A percentile compares a stretch with the other conserved stretches of the same genome.
Conservation (phyloP, 495 filamentous ascomycete genomes). For the Penicillium pulvis region DNA sequence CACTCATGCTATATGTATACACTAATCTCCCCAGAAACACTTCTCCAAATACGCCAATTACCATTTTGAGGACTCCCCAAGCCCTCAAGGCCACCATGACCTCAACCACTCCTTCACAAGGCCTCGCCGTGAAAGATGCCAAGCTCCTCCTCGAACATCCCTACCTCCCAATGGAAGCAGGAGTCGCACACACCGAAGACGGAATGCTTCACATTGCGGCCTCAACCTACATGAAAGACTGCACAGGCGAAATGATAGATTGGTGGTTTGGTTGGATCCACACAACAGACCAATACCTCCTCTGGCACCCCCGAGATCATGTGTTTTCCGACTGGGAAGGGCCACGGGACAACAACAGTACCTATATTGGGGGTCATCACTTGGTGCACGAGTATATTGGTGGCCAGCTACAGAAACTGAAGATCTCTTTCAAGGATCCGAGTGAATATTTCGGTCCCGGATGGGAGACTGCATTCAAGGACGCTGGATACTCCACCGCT, state of each 20-base stretch:
- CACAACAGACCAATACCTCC: conserved; percentile 9
- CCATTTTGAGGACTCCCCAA: too few species aligned
- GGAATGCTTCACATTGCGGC: conserved; percentile 6
- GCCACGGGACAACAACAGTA: conserved; percentile 9
- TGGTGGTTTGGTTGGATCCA: conserved; percentile 15
- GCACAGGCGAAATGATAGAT: conserved; percentile 4
- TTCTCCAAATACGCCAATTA: neutral
- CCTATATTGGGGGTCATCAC: conserved; percentile 12
- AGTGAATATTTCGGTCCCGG: conserved; percentile 4
- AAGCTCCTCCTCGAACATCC: conserved; percentile 6
- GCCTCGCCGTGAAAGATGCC: conserved; percentile 6
- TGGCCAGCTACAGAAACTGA: conserved; percentile 1
- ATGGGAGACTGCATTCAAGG: conserved; percentile 6
- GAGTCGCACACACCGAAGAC: conserved; percentile 1
- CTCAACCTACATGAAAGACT: conserved; percentile 12
- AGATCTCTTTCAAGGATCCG: conserved; percentile 11
- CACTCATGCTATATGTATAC: neutral
- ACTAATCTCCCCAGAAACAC: neutral
- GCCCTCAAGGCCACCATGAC: neutral
- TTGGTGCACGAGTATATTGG: conserved; percentile 11
- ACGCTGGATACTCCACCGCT: conserved; percentile 4
- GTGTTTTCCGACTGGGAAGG: conserved; percentile 12
- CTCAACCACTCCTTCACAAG: neutral
- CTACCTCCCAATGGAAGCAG: conserved; percentile 8
- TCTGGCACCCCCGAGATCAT: conserved; percentile 14